Evolutionary conservation across 1,284 basidiomycete genomes (phyloP).

Genomic region (Cutaneotrichosporon spelunceum): DNA sequence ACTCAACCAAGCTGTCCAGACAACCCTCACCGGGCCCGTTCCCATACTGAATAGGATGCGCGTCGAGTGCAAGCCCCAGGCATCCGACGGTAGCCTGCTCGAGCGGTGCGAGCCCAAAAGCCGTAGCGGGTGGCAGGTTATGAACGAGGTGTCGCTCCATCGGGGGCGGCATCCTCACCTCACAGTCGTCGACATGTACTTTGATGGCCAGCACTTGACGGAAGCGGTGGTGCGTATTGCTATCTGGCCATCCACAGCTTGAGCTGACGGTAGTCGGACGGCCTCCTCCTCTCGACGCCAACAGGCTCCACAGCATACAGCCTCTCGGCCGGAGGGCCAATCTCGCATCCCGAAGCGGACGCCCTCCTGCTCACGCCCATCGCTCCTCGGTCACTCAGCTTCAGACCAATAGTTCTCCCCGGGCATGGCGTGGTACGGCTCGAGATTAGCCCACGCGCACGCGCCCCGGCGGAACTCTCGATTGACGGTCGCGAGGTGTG

Average conservation of each 20-base stretch:
- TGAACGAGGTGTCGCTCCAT: conserved; percentile 95
- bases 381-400: conserved; percentile 87
- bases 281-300: conserved; percentile 89
- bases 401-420: conserved; percentile 87
- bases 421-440: conserved; percentile 62
- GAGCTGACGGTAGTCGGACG: conserved; percentile 67
- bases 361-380: conserved; percentile 91
- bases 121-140: conserved; percentile 79
- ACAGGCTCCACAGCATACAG: conserved; percentile 98
- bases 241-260: too few relatives aligned
- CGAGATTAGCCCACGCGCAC: conserved; percentile 78
- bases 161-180: conserved; percentile 87
- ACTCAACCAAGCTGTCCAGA: conserved; percentile 68
- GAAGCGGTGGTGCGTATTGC: conserved; percentile 76
- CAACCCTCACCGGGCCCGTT: conserved; percentile 56
- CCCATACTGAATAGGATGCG: conserved; percentile 81
- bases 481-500: conserved; percentile 87
- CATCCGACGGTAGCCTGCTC: conserved; percentile 60
- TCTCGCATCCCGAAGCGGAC: conserved; percentile 88
- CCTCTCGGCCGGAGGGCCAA: conserved; percentile 90
- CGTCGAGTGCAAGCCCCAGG: conserved; percentile 71
- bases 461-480: conserved; percentile 81
- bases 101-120: conserved; percentile 32
- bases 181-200: conserved; percentile 89
- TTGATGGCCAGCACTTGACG: conserved; percentile 92